A percentile compares a stretch with the other conserved stretches of the same genome.
These are phyloP conservation scores for Pleurozium schreberi DNA, from an alignment of 225 moss, liverwort and hornwort genomes.

Conservation along the genomic window DNA sequence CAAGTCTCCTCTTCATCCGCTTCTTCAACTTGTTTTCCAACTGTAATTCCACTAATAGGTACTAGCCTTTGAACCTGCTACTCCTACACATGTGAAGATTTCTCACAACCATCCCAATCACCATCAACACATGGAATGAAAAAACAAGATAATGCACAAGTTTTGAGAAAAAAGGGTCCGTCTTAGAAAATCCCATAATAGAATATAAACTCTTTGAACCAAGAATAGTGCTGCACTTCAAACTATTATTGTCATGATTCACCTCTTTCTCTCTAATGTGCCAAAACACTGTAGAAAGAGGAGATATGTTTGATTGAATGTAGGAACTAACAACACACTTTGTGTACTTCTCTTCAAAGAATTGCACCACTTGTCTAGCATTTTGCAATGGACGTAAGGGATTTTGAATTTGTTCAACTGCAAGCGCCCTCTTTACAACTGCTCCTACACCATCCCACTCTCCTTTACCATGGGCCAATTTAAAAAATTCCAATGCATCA, in stretches of 20 bases:
- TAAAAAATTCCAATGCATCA: no score
- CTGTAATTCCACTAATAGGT: no score
- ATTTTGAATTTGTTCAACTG: no score
- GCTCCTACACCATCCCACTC: no score
- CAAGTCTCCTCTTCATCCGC: neutral
- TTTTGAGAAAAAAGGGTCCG: fast-evolving
- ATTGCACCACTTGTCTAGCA: no score
- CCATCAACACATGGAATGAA: neutral
- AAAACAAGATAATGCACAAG: neutral
- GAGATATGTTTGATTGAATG: neutral
- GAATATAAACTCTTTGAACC: neutral
- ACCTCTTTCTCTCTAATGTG: neutral
- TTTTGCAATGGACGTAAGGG: no score
- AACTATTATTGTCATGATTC: neutral
- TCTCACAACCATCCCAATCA: neutral
- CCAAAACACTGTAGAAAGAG: neutral
- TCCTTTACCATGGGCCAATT: no score
- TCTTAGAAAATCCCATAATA: neutral
- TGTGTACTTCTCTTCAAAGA: no score
- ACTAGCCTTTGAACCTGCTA: neutral
- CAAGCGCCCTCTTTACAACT: no score
- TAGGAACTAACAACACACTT: neutral
- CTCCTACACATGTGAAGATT: neutral
- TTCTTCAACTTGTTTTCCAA: neutral
- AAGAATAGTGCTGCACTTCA: neutral